Base-by-base conservation (phyloP, 441 rosid genomes). In the Populus hybrid region DNA sequence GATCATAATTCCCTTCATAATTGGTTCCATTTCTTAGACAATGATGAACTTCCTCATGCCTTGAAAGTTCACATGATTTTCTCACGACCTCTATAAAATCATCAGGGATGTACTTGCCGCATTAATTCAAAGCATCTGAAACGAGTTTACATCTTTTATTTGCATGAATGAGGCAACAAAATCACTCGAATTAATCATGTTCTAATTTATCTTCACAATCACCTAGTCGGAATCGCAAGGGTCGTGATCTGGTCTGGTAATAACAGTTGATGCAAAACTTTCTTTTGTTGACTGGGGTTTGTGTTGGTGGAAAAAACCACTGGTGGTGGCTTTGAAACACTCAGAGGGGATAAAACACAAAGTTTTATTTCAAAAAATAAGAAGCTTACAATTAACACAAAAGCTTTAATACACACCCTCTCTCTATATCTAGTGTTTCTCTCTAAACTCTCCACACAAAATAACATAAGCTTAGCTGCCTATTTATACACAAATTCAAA, bases 141-240 rank as follows among this genome's bases (percentile, higher is more conserved):
- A 53, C 21, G 21, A 53, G 59, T n/a, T 8, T 75, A 4, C 2
- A 50, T n/a, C 65, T 16, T 68, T 53, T 53, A 57, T 53, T 53
- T 69, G 36, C 26, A 23, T 34, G 11, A 3, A 23, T 7, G 63
- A 42, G 67, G 10, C 11, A 35, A 24, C 36, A 30, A 23, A 30
- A 78, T 9, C 30, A 46, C 21, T 14, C 28, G 16, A 8, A 30
- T 20, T 73, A 5, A 35, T 12, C 46, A 14, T 11, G 10, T 18
- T 0, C 20, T 16, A 21, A 75, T 32, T 69, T 70, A 36, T 42
- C 74, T 81, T 79, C 68, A 85, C 50, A 66, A 85, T 70, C 77
- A 77, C 82, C 88, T 82, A 85, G 35, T 79, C 88, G 10, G 81
- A 79, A 24, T 82, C 83, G 30, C 53, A 61, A 38, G 32, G 32